A percentile compares a stretch with the other conserved stretches of the same genome.
Conservation (phyloP, 139 green algal genomes). For the Micractinium conductrix region DNA sequence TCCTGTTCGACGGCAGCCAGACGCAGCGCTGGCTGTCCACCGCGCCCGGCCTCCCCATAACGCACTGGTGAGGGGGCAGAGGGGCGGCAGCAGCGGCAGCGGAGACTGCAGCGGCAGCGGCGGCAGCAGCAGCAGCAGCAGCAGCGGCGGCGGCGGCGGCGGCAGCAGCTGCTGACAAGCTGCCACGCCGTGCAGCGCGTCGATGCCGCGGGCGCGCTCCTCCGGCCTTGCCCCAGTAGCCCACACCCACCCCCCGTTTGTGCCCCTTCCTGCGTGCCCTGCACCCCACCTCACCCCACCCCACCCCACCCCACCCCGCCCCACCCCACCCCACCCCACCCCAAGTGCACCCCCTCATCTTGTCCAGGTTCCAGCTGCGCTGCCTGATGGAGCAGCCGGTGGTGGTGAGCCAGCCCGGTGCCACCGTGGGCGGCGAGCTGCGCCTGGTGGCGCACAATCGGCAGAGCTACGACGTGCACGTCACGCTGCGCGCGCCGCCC, state of each 20-base stretch:
- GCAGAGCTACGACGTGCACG: conserved; percentile 84
- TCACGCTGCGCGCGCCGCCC: conserved; percentile 67
- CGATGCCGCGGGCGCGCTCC: too few relatives aligned
- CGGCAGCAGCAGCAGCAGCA: too few relatives aligned
- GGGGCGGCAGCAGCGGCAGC: not conserved
- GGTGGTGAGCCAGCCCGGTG: conserved; percentile 42
- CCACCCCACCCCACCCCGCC: too few relatives aligned
- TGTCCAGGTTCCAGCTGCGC: conserved; percentile 82
- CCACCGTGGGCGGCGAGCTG: conserved; percentile 65
- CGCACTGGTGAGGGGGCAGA: conserved; percentile 91
- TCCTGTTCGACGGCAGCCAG: conserved; percentile 84
- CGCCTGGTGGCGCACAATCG: conserved; percentile 72
- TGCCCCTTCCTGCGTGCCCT: not conserved
- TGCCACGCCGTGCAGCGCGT: too few relatives aligned
- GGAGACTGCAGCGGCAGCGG: too few relatives aligned
- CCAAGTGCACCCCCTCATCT: not conserved
- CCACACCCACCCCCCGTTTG: not conserved
- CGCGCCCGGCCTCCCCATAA: conserved; percentile 89
- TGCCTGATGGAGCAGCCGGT: conserved; percentile 80
- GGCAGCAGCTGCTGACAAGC: too few relatives aligned
- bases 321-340: not conserved
- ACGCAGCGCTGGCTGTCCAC: conserved; percentile 87
- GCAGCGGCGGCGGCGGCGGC: too few relatives aligned
- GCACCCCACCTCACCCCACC: not conserved
- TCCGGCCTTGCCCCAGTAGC: too few relatives aligned